Evolutionary conservation across 2,329 filamentous ascomycete species (phyloP).

Genomic region (Fusarium xyrophilum): DNA sequence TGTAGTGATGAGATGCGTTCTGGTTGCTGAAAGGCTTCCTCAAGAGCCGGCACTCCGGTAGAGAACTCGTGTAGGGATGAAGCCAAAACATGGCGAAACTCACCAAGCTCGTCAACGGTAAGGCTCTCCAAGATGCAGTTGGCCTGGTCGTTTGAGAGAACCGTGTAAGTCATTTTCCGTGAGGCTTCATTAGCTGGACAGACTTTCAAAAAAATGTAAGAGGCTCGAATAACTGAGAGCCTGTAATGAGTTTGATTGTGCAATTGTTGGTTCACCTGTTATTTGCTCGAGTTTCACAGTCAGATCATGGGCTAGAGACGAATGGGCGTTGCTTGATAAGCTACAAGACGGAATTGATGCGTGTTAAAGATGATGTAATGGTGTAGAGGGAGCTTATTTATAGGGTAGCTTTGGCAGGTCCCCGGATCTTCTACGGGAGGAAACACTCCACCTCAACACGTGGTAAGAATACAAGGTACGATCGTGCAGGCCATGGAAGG

Average conservation of each 20-base stretch:
- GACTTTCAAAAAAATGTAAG: neutral
- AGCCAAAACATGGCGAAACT: constrained; percentile 57
- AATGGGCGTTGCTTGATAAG: constrained; percentile 22
- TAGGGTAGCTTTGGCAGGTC: constrained; percentile 2
- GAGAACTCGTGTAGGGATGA: constrained; percentile 68
- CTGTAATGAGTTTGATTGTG: neutral
- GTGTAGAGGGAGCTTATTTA: constrained; percentile 2
- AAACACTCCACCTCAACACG: constrained; percentile 36
- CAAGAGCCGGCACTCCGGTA: constrained; percentile 56
- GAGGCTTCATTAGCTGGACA: neutral
- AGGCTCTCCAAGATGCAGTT: constrained; percentile 61
- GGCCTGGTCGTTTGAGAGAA: constrained; percentile 66
- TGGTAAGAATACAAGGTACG: constrained; percentile 3
- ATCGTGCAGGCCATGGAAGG: constrained; percentile 10
- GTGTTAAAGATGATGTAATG: constrained; percentile 36
- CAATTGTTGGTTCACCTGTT: neutral
- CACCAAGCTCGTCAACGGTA: constrained; percentile 58
- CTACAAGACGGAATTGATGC: constrained; percentile 4
- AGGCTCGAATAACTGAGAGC: neutral
- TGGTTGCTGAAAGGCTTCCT: constrained; percentile 62
- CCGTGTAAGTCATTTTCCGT: constrained; percentile 60
- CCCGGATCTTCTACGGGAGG: constrained; percentile 10
- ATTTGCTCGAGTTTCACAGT: neutral
- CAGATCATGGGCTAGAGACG: neutral
- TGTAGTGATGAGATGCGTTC: constrained; percentile 58